A percentile compares a stretch with the other conserved stretches of the same genome.
Evolutionary conservation across 2,329 filamentous ascomycete genomes (phyloP).

Genomic region (Leptographium radiaticola): DNA sequence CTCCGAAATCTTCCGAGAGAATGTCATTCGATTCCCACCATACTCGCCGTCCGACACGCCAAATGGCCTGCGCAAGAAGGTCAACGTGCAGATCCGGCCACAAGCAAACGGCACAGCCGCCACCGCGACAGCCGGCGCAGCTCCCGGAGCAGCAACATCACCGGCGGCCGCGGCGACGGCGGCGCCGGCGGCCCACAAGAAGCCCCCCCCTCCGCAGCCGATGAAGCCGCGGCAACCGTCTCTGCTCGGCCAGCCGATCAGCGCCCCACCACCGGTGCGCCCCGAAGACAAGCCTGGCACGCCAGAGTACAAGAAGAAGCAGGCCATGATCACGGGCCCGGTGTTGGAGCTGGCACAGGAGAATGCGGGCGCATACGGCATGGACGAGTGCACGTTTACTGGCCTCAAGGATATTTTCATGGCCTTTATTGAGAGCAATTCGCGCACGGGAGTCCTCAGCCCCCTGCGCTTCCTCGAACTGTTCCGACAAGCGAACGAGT

Average conservation of each 20-base stretch:
- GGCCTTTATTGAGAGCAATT: slow-evolving; percentile 67
- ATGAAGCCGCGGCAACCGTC: slow-evolving; percentile 42
- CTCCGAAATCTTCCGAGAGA: slow-evolving; percentile 83
- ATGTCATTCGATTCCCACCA: slow-evolving; percentile 81
- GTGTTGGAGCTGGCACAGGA: slow-evolving; percentile 76
- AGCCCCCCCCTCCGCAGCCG: slow-evolving; percentile 41
- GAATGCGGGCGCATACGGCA: slow-evolving; percentile 68
- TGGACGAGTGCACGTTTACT: slow-evolving; percentile 91
- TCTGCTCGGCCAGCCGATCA: slow-evolving; percentile 35
- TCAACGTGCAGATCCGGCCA: slow-evolving; percentile 49
- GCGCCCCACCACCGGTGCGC: slow-evolving; percentile 43
- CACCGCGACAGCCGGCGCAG: too few relatives aligned
- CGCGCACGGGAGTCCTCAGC: slow-evolving; percentile 79
- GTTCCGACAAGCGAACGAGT: slow-evolving; percentile 86
- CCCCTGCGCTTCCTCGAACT: slow-evolving; percentile 90
- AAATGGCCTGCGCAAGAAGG: slow-evolving; percentile 40
- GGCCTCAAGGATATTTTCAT: slow-evolving; percentile 94
- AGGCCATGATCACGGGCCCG: slow-evolving; percentile 77
- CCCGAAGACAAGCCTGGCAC: slow-evolving; percentile 91
- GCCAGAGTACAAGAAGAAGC: slow-evolving; percentile 96
- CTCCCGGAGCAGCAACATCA: slow-evolving; percentile 14
- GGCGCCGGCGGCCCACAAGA: slow-evolving; percentile 23
- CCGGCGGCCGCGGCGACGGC: slow-evolving; percentile 13
- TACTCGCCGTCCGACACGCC: slow-evolving; percentile 57
- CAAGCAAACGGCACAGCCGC: slow-evolving; percentile 29